Conservation (phyloP, 1,284 basidiomycete species). For the Cystobasidiaceae sp. region DNA sequence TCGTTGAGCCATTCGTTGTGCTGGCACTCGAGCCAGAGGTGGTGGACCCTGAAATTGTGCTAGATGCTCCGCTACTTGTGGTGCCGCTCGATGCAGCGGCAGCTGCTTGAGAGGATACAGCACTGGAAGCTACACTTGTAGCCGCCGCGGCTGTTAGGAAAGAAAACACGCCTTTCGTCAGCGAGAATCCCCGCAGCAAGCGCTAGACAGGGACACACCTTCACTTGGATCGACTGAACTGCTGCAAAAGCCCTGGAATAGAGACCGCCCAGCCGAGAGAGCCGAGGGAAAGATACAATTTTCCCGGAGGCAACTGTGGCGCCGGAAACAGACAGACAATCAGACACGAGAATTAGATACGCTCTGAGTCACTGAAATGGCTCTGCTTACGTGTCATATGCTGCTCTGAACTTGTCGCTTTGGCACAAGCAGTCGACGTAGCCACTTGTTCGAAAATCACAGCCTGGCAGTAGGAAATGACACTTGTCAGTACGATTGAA, state of each 20-base stretch:
- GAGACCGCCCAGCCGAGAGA: neutral
- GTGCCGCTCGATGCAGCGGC: too few species aligned
- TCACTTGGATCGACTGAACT: neutral
- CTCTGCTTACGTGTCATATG: constrained; percentile 26
- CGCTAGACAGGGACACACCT: constrained; percentile 5
- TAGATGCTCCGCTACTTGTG: too few species aligned
- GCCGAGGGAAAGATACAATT: constrained; percentile 18
- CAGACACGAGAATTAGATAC: neutral
- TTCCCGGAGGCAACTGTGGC: constrained; percentile 16
- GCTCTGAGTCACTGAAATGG: neutral
- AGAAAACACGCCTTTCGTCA: too few species aligned
- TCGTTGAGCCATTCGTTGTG: too few species aligned
- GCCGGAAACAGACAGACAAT: neutral
- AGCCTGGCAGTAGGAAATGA: neutral
- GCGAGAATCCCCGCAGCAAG: too few species aligned
- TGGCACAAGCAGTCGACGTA: constrained; percentile 19
- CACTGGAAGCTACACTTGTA: too few species aligned
- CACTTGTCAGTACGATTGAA: neutral
- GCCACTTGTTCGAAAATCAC: constrained; percentile 8
- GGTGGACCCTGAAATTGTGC: too few species aligned
- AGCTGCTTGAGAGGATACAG: too few species aligned
- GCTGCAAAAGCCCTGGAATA: constrained; percentile 19
- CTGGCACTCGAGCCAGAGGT: too few species aligned
- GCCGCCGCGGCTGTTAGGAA: too few species aligned
- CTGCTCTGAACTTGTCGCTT: constrained; percentile 11